Evolutionary conservation across 1,284 basidiomycete genomes (phyloP).

Genomic region (Ceratobasidium sp.): DNA sequence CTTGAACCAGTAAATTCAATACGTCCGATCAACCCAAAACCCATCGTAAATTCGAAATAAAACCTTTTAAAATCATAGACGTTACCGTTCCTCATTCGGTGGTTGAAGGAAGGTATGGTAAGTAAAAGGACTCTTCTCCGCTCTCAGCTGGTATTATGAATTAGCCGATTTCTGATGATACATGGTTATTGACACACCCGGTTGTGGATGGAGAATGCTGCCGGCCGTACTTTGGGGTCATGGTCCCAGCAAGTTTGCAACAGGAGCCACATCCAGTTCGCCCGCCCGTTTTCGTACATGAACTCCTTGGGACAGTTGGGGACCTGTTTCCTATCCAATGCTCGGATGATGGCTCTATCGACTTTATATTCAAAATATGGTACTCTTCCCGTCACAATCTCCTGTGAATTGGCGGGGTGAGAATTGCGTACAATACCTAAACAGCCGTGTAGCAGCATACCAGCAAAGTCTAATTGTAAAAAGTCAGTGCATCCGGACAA

Average conservation of each 20-base stretch:
- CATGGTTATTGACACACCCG: not conserved
- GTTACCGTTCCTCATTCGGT: not conserved
- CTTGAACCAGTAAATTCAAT: not conserved
- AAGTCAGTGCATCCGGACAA: not conserved
- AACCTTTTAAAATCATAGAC: not conserved
- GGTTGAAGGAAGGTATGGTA: not conserved
- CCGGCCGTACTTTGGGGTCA: not conserved
- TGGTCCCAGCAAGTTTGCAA: not conserved
- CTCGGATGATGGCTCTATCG: not conserved
- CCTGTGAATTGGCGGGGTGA: not conserved
- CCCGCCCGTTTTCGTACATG: no score
- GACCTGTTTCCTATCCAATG: not conserved
- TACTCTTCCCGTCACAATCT: not conserved
- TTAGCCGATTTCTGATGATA: not conserved
- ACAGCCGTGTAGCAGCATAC: not conserved
- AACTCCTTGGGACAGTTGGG: not conserved
- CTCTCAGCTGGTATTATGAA: not conserved
- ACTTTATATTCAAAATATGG: slow-evolving; percentile 6
- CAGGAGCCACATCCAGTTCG: slow-evolving; percentile 5
- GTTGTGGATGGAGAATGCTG: not conserved
- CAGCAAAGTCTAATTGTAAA: slow-evolving; percentile 12
- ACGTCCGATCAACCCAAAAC: not conserved
- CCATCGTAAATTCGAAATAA: no score
- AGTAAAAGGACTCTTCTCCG: not conserved
- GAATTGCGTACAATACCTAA: not conserved